These are phyloP conservation scores for Fusarium protoensiforme DNA, from an alignment of 2,329 filamentous ascomycete species.

Conservation along the genomic window DNA sequence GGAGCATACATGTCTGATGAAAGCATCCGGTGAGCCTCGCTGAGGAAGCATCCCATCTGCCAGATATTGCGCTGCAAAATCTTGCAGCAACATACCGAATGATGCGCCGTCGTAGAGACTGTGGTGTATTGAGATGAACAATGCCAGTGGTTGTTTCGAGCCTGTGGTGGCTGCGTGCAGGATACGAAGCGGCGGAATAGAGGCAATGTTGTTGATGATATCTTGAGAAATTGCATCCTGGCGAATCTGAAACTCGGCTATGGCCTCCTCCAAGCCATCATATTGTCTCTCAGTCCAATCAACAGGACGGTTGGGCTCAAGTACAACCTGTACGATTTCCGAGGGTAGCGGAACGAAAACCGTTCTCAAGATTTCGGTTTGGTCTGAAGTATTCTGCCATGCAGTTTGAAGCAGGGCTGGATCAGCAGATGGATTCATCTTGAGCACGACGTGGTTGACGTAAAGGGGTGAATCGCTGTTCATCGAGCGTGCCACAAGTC, in stretches of 20 bases:
- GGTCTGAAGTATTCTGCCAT: neutral
- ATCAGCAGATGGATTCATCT: neutral
- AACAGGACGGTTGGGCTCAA: neutral
- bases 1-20: conserved; percentile 1
- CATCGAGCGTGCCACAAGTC: neutral
- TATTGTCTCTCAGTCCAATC: neutral
- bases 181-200: neutral
- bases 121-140: neutral
- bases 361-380: neutral
- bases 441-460: neutral
- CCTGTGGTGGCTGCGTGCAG: neutral
- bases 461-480: neutral
- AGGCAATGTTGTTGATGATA: neutral
- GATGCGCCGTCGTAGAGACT: neutral
- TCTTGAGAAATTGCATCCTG: neutral
- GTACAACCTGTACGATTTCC: neutral
- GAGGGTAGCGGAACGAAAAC: neutral
- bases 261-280: neutral
- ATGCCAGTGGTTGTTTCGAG: neutral
- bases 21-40: neutral
- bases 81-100: neutral
- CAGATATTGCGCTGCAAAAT: neutral
- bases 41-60: neutral
- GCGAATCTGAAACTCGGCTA: neutral
- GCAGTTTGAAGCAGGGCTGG: neutral